Base-by-base conservation (phyloP, 1,284 basidiomycete genomes). In the Leccinum pachyderme region DNA sequence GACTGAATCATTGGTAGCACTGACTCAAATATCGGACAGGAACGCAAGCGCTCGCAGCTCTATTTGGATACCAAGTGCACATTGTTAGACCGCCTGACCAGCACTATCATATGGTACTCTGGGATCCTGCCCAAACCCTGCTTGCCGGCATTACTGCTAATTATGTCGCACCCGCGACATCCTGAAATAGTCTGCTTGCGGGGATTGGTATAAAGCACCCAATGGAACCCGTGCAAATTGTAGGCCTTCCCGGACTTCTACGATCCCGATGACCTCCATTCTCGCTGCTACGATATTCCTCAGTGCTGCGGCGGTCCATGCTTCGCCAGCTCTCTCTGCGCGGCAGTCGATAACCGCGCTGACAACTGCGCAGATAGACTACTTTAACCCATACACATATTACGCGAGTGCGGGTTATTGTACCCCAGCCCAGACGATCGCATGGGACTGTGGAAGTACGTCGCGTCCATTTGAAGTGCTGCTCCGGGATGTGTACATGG, bases 331-430 rank as follows among this genome's bases (percentile, higher is more conserved):
- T 15, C 60, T 70, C 39, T 52, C 49, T 43, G 53, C 57, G 33
- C 67, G 72, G 24, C 74, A 72, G 57, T 57, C 63, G 39, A 79
- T 84, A 52, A 73, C 75, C 1, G 56, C 76, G 0, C 67, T 85
- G 41, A 68, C 72, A 13, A 56, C 72, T 2, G 27, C 74, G 1
- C 72, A 81, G 59, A 77, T 87, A 32, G 60, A 72, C 5, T 52
- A 69, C 5, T 87, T 79, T 70, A 80, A 68, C 46, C 77, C 83
- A 1, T 87, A 78, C 68, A 78, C 81, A 0, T 75, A 68, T 60
- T 87, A 78, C 61, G 84, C 86, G 2, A 78, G 77, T 51, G 71
- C 83, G 6, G 83, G 74, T 0, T 83, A 83, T 61, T 89, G 86
- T 59, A 32, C 68, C 6, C 69, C 83, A 0, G 61, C 72, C 0